Base-by-base conservation (phyloP, 2,329 filamentous ascomycete species). In the Mycosphaerella sp. region DNA sequence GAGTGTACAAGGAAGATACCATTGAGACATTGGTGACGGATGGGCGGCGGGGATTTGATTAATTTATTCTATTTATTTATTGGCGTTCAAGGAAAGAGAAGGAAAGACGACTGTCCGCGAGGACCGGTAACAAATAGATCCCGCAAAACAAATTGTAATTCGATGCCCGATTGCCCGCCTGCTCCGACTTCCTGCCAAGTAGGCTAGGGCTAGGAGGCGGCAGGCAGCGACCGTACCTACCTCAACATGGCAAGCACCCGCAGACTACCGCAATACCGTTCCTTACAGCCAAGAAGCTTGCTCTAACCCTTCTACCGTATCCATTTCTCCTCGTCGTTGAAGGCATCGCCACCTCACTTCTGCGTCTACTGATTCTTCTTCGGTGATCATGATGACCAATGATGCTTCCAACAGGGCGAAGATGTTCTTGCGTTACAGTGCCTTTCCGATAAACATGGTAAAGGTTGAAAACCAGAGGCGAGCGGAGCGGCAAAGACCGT, bases 61-160 rank as follows among this genome's bases (percentile, higher is more conserved):
- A 40, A 21, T 21, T 21, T 21, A 3, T 21, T 21, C 21, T 21
- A 21, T 21, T 6, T 29, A 2, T 29, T 29, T 29, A 2, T 29
- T 45, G 40, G 39, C 41, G 36, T 48, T 29, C 7, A 32, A 10
- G 31, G 26, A 32, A 34, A 45, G 34, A 41, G 54, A 55, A 45
- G 36, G 55, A 49, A 52, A 59, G 55, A 59, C 31, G 45, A 29
- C 14, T 53, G 60, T 62, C 60, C 60, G 60, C 60, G 48, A 62
- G 59, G 60, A 62, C 60, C 6, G 41, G 50, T 8, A 49, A 32
- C 47, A 49, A 38, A 38, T 23, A 32, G 26, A 43, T 43, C 39
- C 41, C 40, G 36, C 34, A 45, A 43, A 26, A 34, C 26, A 54
- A 41, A 47, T 47, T 41, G 39, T 56, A 50, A 50, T 56, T 39